Evolutionary conservation across 495 filamentous ascomycete genomes (phyloP).

Genomic region (Elasticomyces elasticus): DNA sequence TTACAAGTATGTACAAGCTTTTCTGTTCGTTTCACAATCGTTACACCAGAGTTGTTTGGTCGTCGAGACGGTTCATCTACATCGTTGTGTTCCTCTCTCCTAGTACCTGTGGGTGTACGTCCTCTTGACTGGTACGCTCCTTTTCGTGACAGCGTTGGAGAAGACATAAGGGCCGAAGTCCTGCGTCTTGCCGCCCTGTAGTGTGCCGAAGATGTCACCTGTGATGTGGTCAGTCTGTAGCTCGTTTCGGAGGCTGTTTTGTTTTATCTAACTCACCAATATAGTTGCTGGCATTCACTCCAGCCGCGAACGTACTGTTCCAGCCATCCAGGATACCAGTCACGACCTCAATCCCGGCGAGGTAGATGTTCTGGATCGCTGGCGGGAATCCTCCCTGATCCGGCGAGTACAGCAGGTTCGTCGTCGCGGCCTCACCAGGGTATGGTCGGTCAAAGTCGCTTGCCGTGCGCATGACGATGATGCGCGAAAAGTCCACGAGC

Average conservation of each 20-base stretch:
- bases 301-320: constrained; percentile 46
- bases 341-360: constrained; percentile 56
- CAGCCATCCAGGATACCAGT: constrained; percentile 54
- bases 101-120: no score
- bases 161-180: constrained; percentile 11
- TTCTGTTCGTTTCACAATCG: no score
- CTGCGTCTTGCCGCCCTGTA: background rate
- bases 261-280: constrained; percentile 43
- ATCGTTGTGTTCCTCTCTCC: background rate
- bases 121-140: background rate
- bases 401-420: constrained; percentile 49
- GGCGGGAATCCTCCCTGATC: constrained; percentile 51
- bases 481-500: constrained; percentile 54
- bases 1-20: no score
- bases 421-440: constrained; percentile 41
- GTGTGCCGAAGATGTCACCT: constrained; percentile 14
- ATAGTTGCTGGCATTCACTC: constrained; percentile 57
- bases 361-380: constrained; percentile 53
- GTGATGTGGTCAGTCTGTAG: background rate
- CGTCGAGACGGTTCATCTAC: background rate
- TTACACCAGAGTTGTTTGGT: no score
- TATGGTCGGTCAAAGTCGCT: constrained; percentile 64
- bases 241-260: background rate
- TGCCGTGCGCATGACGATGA: constrained; percentile 62
- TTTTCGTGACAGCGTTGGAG: constrained; percentile 7